These are phyloP conservation scores for Musa acuminata DNA, from an alignment of 176 grass and related monocot genomes.

Conservation along the genomic window DNA sequence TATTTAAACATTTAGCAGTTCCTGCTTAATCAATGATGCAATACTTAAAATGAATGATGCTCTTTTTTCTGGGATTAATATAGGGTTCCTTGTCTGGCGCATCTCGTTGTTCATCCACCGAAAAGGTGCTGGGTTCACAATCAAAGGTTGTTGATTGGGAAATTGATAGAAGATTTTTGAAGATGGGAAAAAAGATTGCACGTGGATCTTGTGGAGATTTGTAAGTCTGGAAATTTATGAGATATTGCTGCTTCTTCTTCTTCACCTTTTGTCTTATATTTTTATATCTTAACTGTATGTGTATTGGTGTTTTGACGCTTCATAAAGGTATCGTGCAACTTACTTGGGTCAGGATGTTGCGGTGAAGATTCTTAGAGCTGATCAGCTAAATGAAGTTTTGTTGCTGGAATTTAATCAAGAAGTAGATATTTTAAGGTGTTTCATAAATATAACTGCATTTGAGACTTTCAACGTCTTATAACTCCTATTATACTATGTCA, in stretches of 20 bases:
- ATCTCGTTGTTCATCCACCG: constrained; percentile 34
- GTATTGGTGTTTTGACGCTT: constrained; percentile 3
- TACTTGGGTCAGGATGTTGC: constrained; percentile 74
- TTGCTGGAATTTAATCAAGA: constrained; percentile 85
- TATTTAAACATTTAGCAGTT: background rate
- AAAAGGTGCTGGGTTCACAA: constrained; percentile 45
- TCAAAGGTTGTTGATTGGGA: constrained; percentile 52
- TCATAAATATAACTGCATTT: background rate
- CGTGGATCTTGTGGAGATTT: constrained; percentile 85
- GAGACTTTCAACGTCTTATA: background rate
- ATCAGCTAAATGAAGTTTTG: constrained; percentile 56
- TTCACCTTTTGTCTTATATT: background rate
- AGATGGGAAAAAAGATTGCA: constrained; percentile 68
- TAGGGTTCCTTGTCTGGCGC: constrained; percentile 61
- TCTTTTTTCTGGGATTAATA: background rate
- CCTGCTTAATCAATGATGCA: background rate
- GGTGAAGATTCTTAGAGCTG: constrained; percentile 67
- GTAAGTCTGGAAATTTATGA: constrained; percentile 33
- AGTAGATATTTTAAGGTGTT: constrained; percentile 76
- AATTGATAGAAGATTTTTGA: constrained; percentile 64
- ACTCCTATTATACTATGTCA: constrained; percentile 12
- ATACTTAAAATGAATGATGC: background rate
- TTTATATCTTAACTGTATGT: background rate
- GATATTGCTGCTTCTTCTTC: constrained; percentile 8
- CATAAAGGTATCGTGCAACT: constrained; percentile 62